phyloP scores from a whole-genome alignment of 108 stramenopile species.

The Epithemia pelagica region DNA sequence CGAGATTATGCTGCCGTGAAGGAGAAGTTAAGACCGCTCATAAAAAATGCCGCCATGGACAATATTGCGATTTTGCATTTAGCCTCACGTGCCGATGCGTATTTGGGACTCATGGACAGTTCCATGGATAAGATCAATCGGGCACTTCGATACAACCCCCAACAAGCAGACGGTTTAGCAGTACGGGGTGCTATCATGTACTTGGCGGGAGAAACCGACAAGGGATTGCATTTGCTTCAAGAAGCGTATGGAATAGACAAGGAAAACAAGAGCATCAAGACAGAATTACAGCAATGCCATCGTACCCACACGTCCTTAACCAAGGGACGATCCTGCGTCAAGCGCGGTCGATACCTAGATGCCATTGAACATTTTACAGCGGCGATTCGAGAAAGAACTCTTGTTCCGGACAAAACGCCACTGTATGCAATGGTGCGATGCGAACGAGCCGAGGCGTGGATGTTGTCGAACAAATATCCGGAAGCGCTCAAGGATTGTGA shows the following conservation, averaged over 20 bases:
- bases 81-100: conserved; percentile 31
- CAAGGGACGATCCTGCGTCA: conserved; percentile 34
- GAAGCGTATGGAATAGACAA: conserved; percentile 28
- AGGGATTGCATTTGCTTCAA: conserved; percentile 27
- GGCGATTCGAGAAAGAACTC: conserved; percentile 22
- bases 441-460: conserved; percentile 41
- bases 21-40: conserved; percentile 18
- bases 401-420: conserved; percentile 25
- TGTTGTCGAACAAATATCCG: conserved; percentile 25
- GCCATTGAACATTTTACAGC: conserved; percentile 35
- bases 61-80: conserved; percentile 33
- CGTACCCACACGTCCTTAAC: conserved; percentile 14
- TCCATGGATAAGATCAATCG: conserved; percentile 34
- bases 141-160: conserved; percentile 33
- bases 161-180: conserved; percentile 29
- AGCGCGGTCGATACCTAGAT: conserved; percentile 32
- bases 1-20: conserved; percentile 25
- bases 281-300: conserved; percentile 23
- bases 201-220: conserved; percentile 40
- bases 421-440: conserved; percentile 27
- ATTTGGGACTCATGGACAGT: conserved; percentile 28
- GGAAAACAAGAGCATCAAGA: conserved; percentile 15
- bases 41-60: conserved; percentile 24
- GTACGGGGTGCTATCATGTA: conserved; percentile 32
- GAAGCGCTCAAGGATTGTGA: conserved; percentile 35